phyloP scores from a whole-genome alignment of 805 yeast genomes.

The Wickerhamiella musiphila region DNA sequence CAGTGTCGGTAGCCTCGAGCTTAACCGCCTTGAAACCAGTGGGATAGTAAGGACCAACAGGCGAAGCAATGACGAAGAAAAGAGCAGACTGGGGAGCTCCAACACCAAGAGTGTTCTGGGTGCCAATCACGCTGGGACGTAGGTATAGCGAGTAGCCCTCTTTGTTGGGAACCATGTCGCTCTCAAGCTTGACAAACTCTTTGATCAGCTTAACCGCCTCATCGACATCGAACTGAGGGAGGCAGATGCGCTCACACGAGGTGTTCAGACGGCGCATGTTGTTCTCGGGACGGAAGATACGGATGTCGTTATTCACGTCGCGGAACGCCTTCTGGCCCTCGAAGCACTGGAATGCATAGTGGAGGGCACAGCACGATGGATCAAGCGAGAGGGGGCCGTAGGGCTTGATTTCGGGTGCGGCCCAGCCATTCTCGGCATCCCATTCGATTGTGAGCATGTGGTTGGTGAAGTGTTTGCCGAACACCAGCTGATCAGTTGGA shows the following conservation, averaged over 20 bases:
- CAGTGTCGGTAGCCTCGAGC: constrained; percentile 87
- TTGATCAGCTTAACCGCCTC: constrained; percentile 62
- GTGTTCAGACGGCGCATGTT: constrained; percentile 84
- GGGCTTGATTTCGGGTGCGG: constrained; percentile 71
- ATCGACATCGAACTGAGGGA: constrained; percentile 71
- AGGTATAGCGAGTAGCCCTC: constrained; percentile 82
- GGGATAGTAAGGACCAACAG: constrained; percentile 91
- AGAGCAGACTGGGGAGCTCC: constrained; percentile 66
- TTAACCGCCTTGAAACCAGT: constrained; percentile 93
- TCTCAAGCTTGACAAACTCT: constrained; percentile 57
- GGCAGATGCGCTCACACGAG: constrained; percentile 74
- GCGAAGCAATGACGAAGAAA: constrained; percentile 75
- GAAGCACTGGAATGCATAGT: constrained; percentile 85
- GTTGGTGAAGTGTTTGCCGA: constrained; percentile 63
- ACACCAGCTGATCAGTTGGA: constrained; percentile 46
- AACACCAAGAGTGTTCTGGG: constrained; percentile 78
- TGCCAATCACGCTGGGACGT: constrained; percentile 92
- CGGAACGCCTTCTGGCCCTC: constrained; percentile 93
- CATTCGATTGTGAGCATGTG: constrained; percentile 85
- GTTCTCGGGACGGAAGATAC: constrained; percentile 81
- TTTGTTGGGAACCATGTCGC: constrained; percentile 64
- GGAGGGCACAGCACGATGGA: constrained; percentile 83
- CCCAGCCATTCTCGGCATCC: constrained; percentile 70
- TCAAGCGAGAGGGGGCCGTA: constrained; percentile 61
- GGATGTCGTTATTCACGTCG: constrained; percentile 36